phyloP scores from a whole-genome alignment of 176 grass and related monocot genomes.

The Pharus latifolius region DNA sequence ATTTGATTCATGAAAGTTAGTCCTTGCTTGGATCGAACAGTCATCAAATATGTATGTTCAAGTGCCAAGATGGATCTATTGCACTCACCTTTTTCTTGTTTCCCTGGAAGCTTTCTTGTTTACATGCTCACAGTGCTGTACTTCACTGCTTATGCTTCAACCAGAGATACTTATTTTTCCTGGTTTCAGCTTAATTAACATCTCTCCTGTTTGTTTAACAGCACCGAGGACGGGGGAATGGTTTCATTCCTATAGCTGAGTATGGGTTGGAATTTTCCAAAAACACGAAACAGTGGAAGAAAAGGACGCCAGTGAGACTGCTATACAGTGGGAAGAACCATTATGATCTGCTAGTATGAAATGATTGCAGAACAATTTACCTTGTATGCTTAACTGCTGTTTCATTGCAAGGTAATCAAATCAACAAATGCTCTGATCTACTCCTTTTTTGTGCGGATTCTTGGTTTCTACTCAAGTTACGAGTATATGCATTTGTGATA shows the following conservation, averaged over 20 bases:
- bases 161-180: not conserved
- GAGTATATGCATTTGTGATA: no score
- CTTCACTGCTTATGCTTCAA: not conserved
- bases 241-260: conserved; percentile 87
- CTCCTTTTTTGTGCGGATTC: no score
- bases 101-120: not conserved
- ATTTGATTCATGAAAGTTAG: not conserved
- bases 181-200: not conserved
- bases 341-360: conserved; percentile 78
- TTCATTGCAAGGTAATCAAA: no score
- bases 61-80: not conserved
- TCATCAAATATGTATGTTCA: not conserved
- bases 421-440: no score
- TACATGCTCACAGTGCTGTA: not conserved
- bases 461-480: no score
- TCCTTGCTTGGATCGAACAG: not conserved
- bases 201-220: conserved; percentile 22
- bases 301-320: conserved; percentile 61
- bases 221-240: conserved; percentile 52
- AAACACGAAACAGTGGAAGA: conserved; percentile 46
- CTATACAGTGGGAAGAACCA: conserved; percentile 78
- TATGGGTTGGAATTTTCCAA: conserved; percentile 78
- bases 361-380: not conserved
- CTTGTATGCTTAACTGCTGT: not conserved
- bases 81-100: not conserved